Conservation (phyloP, 2,329 filamentous ascomycete species). For the Phialemonium atrogriseum region DNA sequence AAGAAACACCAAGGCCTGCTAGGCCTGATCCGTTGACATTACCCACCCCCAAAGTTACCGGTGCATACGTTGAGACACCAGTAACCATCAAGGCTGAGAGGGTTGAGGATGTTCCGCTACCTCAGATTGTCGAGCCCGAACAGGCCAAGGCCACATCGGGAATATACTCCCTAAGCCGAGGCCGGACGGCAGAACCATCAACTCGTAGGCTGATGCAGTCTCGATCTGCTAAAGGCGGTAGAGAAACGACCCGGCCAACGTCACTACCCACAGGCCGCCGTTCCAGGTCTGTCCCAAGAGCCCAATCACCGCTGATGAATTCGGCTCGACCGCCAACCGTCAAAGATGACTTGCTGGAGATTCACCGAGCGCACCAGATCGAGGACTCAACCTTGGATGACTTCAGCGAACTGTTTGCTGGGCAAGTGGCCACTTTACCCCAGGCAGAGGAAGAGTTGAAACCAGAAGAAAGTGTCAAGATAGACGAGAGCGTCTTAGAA, state of each 20-base stretch:
- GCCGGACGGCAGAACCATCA: conserved; percentile 4
- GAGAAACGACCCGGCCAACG: conserved; percentile 7
- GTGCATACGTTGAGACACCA: conserved; percentile 50
- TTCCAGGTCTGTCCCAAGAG: conserved; percentile 27
- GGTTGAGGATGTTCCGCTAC: conserved; percentile 5
- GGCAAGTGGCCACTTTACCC: conserved; percentile 12
- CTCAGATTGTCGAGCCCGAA: conserved; percentile 9
- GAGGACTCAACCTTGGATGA: conserved; percentile 55
- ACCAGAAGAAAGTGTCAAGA: conserved; percentile 6
- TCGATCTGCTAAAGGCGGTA: conserved; percentile 11
- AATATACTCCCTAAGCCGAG: conserved; percentile 1
- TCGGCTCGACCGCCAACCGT: conserved; percentile 45
- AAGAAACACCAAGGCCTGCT: conserved; percentile 35
- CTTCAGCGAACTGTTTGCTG: conserved; percentile 40
- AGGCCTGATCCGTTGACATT: conserved; percentile 37
- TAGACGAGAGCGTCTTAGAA: too few relatives aligned
- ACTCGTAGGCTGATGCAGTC: conserved; percentile 9
- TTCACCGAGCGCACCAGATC: conserved; percentile 43
- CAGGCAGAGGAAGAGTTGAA: conserved; percentile 5
- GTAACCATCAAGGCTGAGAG: conserved; percentile 34
- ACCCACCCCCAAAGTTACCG: conserved; percentile 45
- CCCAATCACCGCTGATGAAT: conserved; percentile 40
- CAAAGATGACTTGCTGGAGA: conserved; percentile 45
- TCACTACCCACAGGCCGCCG: conserved; percentile 12
- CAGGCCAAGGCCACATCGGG: conserved; percentile 3